Base-by-base conservation (phyloP, 2,329 filamentous ascomycete genomes). In the Fusarium pseudograminearum region DNA sequence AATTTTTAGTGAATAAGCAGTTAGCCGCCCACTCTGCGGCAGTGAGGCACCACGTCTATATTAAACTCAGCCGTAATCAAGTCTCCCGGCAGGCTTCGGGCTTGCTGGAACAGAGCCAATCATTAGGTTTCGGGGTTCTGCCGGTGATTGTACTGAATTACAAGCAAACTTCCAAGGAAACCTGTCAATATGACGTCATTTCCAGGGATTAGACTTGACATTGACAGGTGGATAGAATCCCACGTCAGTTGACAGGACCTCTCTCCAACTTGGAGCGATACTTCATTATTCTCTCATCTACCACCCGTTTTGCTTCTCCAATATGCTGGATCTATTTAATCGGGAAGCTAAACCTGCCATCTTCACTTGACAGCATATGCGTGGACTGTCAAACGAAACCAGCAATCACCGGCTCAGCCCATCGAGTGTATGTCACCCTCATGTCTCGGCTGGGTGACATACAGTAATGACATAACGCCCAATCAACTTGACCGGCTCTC, bases 111-210 rank as follows among this genome's bases (percentile, higher is more conserved):
- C 16, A 20, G 15, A 28, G 12, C 48, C 48, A 52, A 52, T 52
- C 48, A 41, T 14, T 4, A 30, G 28, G 12, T 11, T 26, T 22
- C 48, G 48, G 48, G 1, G 9, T 3, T 22, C 18, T 41, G 14
- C 48, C 48, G 48, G 15, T 38, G 18, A 36, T 41, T 16, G 48
- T 4, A 41, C 24, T 52, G 34, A n/a, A n/a, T 41, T 8, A 30
- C 26, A 46, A 33, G 24, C 48, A 52, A 16, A 16, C n/a, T 52
- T 52, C 48, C 48, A 52, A 52, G 48, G 48, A 52, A 52, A 16
- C 40, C 20, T 16, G 31, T 22, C 24, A 28, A 11, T 20, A 8
- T 52, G 48, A 52, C 48, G n/a, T 52, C 48, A 52, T 4, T 22
- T 22, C 9, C 48, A 52, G 34, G 48, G 48, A 41, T 52, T 11